Evolutionary conservation across 2,329 filamentous ascomycete genomes (phyloP).

Genomic region (Stagonosporopsis vannaccii): DNA sequence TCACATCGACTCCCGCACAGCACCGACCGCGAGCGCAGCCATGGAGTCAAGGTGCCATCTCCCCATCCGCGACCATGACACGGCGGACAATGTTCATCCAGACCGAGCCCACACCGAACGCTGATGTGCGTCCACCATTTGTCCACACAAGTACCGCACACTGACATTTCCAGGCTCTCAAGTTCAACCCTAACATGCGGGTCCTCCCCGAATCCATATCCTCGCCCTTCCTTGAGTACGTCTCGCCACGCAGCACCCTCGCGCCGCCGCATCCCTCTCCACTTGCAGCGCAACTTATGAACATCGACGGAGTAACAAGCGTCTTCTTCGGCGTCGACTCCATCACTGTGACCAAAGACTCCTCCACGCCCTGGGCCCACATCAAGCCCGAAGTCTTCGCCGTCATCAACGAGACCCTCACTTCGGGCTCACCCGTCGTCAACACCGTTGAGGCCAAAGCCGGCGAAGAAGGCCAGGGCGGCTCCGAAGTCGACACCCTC

Average conservation of each 20-base stretch:
- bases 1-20: slow-evolving; percentile 41
- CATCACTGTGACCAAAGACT: slow-evolving; percentile 93
- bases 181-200: slow-evolving; percentile 90
- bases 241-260: slow-evolving; percentile 86
- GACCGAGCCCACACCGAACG: slow-evolving; percentile 91
- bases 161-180: slow-evolving; percentile 66
- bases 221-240: slow-evolving; percentile 87
- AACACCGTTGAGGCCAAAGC: slow-evolving; percentile 69
- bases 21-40: slow-evolving; percentile 40
- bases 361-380: slow-evolving; percentile 90
- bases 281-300: slow-evolving; percentile 87
- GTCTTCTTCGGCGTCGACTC: slow-evolving; percentile 96
- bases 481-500: slow-evolving; percentile 70
- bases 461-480: slow-evolving; percentile 59
- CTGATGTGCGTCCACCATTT: slow-evolving; percentile 66
- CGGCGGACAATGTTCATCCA: slow-evolving; percentile 93
- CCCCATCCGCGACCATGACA: slow-evolving; percentile 22
- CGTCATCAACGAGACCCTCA: slow-evolving; percentile 91
- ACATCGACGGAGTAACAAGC: slow-evolving; percentile 90
- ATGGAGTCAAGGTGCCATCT: slow-evolving; percentile 30
- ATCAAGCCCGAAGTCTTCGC: slow-evolving; percentile 95
- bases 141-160: not conserved
- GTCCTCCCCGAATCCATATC: slow-evolving; percentile 78
- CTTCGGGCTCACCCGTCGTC: slow-evolving; percentile 81
- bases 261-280: slow-evolving; percentile 89